Evolutionary conservation across 768 basidiomycete genomes (phyloP), one percentile per base, ranked within the genome.

Genomic region (Lactifluus volemus): DNA sequence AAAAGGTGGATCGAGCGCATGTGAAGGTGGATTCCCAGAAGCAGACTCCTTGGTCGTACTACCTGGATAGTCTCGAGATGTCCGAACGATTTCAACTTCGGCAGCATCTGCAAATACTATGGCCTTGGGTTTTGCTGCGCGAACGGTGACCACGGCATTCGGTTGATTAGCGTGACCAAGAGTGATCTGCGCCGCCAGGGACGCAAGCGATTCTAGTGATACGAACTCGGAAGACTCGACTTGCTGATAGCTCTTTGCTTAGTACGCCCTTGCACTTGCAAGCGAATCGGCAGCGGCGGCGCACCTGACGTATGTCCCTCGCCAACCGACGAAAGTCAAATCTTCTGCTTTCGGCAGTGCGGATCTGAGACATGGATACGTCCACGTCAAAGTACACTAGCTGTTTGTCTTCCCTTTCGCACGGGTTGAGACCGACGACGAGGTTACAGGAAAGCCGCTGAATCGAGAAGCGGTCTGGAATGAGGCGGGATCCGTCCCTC

Each of bases 161-260:
- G 60, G 51, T 11, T 65, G 56, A 10, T 67, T 66, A 58, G 67
- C 62, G 21, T 70, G 59, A 11, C 67, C 52, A 15, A 89, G 75
- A 0, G 87, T 81, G 19, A 85, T 75, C 17, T 73, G 73, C 6
- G 85, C 82, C 4, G 81, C 78, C n/a, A 92, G 73, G 1, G 87
- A 81, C 69, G 92, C 89, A 44, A 92, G 72, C 0, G 89, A 91
- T 25, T 92, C 89, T 45, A 92, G 72, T 0, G 89, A 92, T 25
- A 80, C 71, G 68, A 77, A 88, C 0, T 76, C 72, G 0, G 86
- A 80, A 0, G 68, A 57, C 17, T 71, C 68, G 4, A 47, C 25
- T 42, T 48, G 30, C 65, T 34, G 56, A 38, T 50, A 41, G n/a
- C 30, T 4, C 44, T 17, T 45, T 30, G 15, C 29, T 34, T 17